phyloP scores from a whole-genome alignment of 2,329 filamentous ascomycete genomes.

The Lecanicillium sp. region DNA sequence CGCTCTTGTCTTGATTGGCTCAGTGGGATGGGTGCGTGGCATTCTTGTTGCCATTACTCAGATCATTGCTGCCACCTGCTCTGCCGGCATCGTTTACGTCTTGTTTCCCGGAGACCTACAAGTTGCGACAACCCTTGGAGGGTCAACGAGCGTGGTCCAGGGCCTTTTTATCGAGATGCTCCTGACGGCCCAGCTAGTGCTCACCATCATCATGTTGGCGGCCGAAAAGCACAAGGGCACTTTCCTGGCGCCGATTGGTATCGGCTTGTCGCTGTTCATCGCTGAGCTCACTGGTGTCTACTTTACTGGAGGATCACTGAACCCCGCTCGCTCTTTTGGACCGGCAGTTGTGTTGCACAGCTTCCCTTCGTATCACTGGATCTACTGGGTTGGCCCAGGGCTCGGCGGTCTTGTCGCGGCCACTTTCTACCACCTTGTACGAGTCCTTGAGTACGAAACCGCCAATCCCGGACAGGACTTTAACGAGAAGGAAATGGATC shows the following conservation, averaged over 20 bases:
- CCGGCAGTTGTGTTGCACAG: slow-evolving; percentile 33
- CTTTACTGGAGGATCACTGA: slow-evolving; percentile 40
- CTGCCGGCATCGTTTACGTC: slow-evolving; percentile 11
- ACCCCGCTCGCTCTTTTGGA: slow-evolving; percentile 38
- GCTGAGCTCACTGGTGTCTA: slow-evolving; percentile 37
- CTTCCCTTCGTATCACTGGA: slow-evolving; percentile 39
- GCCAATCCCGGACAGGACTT: slow-evolving; percentile 13
- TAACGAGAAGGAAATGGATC: slow-evolving; percentile 11
- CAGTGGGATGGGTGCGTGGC: slow-evolving; percentile 36
- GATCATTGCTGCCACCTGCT: slow-evolving; percentile 11
- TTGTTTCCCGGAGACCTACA: slow-evolving; percentile 17
- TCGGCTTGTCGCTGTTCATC: slow-evolving; percentile 38
- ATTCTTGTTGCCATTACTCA: slow-evolving; percentile 15
- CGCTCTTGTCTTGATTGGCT: slow-evolving; percentile 42
- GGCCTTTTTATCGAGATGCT: slow-evolving; percentile 44
- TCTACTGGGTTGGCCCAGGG: slow-evolving; percentile 28
- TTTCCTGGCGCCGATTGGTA: slow-evolving; percentile 40
- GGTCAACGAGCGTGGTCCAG: slow-evolving; percentile 31
- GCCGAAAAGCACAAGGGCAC: slow-evolving; percentile 41
- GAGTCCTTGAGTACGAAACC: slow-evolving; percentile 10
- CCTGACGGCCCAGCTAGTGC: slow-evolving; percentile 38
- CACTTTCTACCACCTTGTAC: slow-evolving; percentile 11
- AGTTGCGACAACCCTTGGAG: slow-evolving; percentile 31
- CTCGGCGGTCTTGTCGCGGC: slow-evolving; percentile 7
- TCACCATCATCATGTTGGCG: slow-evolving; percentile 44